Evolutionary conservation across 2,329 filamentous ascomycete species (phyloP), one percentile per base, ranked within the genome.

Genomic region (Fusarium xylarioides): DNA sequence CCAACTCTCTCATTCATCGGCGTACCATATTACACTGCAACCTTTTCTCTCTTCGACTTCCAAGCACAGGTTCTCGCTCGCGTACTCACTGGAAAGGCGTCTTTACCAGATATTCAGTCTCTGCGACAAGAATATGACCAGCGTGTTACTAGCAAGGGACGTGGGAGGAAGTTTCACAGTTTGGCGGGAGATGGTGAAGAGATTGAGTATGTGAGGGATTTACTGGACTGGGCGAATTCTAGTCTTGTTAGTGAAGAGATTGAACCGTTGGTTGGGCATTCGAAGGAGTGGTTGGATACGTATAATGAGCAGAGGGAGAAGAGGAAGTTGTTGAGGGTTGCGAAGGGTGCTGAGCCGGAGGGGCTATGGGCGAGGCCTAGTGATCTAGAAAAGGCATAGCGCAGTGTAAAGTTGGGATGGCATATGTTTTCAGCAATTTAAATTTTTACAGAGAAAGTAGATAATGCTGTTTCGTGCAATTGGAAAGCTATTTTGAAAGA

Each of bases 21-120:
- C 0, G 87, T 91, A 1, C 90, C 90, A 0, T 92, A 90, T 75
- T 88, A 91, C 75, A 89, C 89, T 0, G 90, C 90, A 0, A 93
- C 91, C 0, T 93, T 93, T 75, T 90, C 89, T 0, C 82, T 93
- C 0, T 93, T 92, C 68, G 91, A 93, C 67, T 92, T 92, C 73
- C 91, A 93, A 77, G 90, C 90, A 1, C 88, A 91, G 70, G 86
- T 86, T 0, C 82, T 91, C 0, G 87, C 91, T 0, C 85, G 88
- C 6, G 86, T 91, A 0, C 84, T 91, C 8, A 82, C 87, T 0
- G 89, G 88, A 0, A 82, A 83, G 37, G 85, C 85, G 0, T 32
- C 2, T 4, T 11, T 78, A 2, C 66, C 76, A 0, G 30, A 35
- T 26, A 46, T 37, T 2, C 65, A 68, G 0, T n/a, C 47, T 1